Evolutionary conservation across 108 stramenopile species (phyloP).

Genomic region (Fistulifera solaris): DNA sequence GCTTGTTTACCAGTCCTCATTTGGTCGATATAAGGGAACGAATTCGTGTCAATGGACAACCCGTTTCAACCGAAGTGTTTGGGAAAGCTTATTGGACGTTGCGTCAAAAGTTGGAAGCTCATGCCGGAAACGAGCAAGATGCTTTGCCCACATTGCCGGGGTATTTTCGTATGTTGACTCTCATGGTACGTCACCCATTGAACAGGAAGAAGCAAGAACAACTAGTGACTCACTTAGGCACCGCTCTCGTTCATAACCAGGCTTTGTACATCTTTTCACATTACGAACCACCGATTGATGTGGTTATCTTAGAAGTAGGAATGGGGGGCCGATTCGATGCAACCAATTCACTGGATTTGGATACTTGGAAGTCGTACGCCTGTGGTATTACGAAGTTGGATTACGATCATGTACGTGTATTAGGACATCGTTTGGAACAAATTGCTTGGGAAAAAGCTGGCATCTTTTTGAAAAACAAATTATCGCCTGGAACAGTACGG

Average conservation of each 20-base stretch:
- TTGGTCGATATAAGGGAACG: constrained; percentile 79
- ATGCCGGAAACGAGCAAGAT: constrained; percentile 7
- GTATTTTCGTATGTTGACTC: constrained; percentile 88
- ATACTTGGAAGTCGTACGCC: constrained; percentile 13
- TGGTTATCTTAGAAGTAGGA: constrained; percentile 85
- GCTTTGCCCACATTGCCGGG: constrained; percentile 56
- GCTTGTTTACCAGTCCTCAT: constrained; percentile 90
- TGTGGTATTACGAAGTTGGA: constrained; percentile 33
- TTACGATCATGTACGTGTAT: constrained; percentile 80
- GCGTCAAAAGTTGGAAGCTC: constrained; percentile 27
- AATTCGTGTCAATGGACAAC: constrained; percentile 73
- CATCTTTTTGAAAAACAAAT: constrained; percentile 59
- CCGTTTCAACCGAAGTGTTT: constrained; percentile 55
- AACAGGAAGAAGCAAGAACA: too few species aligned
- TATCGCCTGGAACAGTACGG: background rate
- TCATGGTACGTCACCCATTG: constrained; percentile 41
- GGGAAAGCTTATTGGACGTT: constrained; percentile 63
- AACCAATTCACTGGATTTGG: constrained; percentile 74
- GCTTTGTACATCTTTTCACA: constrained; percentile 53
- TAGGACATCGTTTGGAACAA: constrained; percentile 73
- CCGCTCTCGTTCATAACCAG: too few species aligned
- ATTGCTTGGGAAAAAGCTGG: constrained; percentile 97
- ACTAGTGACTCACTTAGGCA: too few species aligned
- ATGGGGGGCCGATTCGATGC: constrained; percentile 94
- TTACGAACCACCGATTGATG: constrained; percentile 46